A percentile compares a stretch with the other conserved stretches of the same genome.
Conservation (phyloP, 2,329 filamentous ascomycete genomes). For the Samsoniella hepiali region DNA sequence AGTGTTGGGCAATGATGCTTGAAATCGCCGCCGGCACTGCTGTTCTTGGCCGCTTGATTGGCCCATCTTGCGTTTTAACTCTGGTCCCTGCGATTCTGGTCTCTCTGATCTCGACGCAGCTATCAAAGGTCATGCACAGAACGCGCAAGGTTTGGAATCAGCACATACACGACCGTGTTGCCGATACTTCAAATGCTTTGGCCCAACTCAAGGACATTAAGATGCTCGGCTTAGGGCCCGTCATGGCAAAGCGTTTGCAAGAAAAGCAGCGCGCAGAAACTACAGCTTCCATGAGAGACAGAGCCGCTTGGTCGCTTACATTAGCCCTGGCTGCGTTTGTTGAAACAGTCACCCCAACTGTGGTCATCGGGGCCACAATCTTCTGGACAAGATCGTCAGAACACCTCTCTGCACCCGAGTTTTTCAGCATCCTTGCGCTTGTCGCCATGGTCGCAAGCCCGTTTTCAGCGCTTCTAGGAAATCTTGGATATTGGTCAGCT, state of each 20-base stretch:
- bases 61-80: not conserved
- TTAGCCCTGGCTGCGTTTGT: not conserved
- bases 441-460: not conserved
- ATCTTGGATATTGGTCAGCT: not conserved
- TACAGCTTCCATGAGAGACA: not conserved
- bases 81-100: not conserved
- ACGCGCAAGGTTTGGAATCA: no score
- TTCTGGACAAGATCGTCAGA: not conserved
- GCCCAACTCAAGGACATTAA: slow-evolving; percentile 3
- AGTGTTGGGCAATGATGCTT: not conserved
- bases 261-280: not conserved
- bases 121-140: not conserved
- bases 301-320: no score
- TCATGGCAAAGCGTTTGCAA: not conserved
- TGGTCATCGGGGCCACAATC: not conserved
- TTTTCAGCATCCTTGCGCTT: slow-evolving; percentile 2
- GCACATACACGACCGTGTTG: not conserved
- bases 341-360: not conserved
- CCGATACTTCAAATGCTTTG: not conserved
- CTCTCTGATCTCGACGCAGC: not conserved
- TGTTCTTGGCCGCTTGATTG: not conserved
- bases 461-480: not conserved
- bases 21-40: not conserved
- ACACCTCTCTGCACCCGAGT: not conserved
- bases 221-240: not conserved